These are phyloP conservation scores for Diaporthe aspalathi DNA, from an alignment of 2,329 filamentous ascomycete genomes.

Conservation along the genomic window DNA sequence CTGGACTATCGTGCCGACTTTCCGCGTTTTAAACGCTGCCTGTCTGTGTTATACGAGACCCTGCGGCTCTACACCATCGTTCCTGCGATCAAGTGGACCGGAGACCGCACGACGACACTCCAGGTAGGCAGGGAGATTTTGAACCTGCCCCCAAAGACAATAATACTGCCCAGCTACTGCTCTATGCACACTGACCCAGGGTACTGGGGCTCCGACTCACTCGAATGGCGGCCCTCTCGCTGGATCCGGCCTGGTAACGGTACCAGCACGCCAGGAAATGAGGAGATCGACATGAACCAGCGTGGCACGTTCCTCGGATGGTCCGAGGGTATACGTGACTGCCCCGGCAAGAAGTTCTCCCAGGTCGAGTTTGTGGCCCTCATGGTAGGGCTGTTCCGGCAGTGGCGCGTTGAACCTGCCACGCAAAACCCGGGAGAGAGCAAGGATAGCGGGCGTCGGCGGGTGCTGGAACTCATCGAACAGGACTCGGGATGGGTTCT, in stretches of 20 bases:
- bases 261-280: no score
- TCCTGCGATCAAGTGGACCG: conserved; percentile 6
- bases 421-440: conserved; percentile 40
- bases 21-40: conserved; percentile 54
- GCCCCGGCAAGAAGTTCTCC: conserved; percentile 48
- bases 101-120: not conserved
- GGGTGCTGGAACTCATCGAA: conserved; percentile 42
- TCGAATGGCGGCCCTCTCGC: conserved; percentile 44
- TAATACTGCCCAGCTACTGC: conserved; percentile 41
- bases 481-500: conserved; percentile 42
- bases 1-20: conserved; percentile 52
- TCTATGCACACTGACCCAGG: conserved; percentile 44
- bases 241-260: conserved; percentile 42
- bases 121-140: conserved; percentile 40
- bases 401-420: conserved; percentile 43
- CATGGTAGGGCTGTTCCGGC: conserved; percentile 44
- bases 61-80: conserved; percentile 55
- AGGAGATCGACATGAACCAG: conserved; percentile 37
- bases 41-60: conserved; percentile 56
- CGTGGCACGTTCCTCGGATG: conserved; percentile 44
- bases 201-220: conserved; percentile 44
- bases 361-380: conserved; percentile 50
- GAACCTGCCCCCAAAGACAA: conserved; percentile 41
- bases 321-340: conserved; percentile 48
- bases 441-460: conserved; percentile 35